Conservation (phyloP, 805 yeast genomes). For the Cyberlindnera amylophila region DNA sequence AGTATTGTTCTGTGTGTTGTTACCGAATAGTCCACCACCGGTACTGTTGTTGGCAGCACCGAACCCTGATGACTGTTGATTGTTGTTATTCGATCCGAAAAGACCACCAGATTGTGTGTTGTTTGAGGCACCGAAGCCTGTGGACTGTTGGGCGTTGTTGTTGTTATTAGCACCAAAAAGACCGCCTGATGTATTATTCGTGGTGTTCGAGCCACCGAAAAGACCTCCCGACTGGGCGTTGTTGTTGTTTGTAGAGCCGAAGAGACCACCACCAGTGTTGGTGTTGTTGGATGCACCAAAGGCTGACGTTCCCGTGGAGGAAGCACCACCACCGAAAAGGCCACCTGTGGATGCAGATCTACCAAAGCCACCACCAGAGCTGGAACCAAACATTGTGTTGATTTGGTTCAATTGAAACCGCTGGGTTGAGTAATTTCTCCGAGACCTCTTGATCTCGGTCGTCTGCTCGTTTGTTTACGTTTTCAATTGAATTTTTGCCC, state of each 20-base stretch:
- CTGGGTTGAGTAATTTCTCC: background rate
- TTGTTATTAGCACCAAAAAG: slow-evolving; percentile 38
- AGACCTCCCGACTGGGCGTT: slow-evolving; percentile 30
- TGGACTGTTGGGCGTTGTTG: slow-evolving; percentile 9
- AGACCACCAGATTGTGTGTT: slow-evolving; percentile 4
- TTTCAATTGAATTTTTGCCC: slow-evolving; percentile 8
- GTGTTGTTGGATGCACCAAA: slow-evolving; percentile 23
- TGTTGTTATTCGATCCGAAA: slow-evolving; percentile 6
- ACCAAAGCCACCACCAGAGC: slow-evolving; percentile 19
- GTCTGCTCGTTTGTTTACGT: slow-evolving; percentile 7
- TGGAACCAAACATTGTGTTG: slow-evolving; percentile 18
- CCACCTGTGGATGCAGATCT: slow-evolving; percentile 25
- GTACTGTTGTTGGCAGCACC: slow-evolving; percentile 12
- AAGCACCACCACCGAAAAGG: slow-evolving; percentile 21
- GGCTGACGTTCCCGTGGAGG: slow-evolving; percentile 11
- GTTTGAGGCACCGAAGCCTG: slow-evolving; percentile 18
- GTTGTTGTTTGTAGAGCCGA: slow-evolving; percentile 35
- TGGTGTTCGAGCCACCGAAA: slow-evolving; percentile 34
- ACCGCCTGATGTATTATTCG: slow-evolving; percentile 24
- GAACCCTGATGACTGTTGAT: slow-evolving; percentile 15
- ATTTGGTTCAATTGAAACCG: slow-evolving; percentile 3
- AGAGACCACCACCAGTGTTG: slow-evolving; percentile 31
- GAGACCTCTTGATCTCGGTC: background rate
- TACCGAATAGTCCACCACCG: slow-evolving; percentile 12
- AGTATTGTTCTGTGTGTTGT: slow-evolving; percentile 1